phyloP scores from a whole-genome alignment of 805 yeast genomes.

The Metschnikowia reukaufii region DNA sequence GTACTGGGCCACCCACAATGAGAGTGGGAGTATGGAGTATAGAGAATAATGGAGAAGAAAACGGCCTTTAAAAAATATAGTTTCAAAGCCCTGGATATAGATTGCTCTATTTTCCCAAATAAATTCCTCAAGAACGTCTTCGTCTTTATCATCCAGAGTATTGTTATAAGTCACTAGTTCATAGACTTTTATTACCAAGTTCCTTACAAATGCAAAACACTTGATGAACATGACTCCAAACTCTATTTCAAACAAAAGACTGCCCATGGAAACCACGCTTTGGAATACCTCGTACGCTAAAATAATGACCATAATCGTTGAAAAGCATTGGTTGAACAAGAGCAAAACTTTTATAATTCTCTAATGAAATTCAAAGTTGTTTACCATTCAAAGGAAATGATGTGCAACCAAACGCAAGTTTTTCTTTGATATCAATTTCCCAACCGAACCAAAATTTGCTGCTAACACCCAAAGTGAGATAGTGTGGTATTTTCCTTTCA shows the following conservation, averaged over 20 bases:
- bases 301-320: constrained; percentile 48
- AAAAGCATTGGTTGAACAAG: too few relatives aligned
- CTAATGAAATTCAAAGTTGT: too few relatives aligned
- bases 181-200: constrained; percentile 50
- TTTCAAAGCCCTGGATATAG: constrained; percentile 57
- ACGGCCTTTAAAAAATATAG: constrained; percentile 40
- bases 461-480: too few relatives aligned
- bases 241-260: constrained; percentile 73
- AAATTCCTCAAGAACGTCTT: constrained; percentile 50
- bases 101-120: constrained; percentile 72
- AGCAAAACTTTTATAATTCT: too few relatives aligned
- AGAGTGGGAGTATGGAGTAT: constrained; percentile 34
- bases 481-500: too few relatives aligned
- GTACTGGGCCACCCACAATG: constrained; percentile 35
- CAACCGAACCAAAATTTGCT: too few relatives aligned
- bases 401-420: too few relatives aligned
- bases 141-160: constrained; percentile 29
- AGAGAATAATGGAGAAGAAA: constrained; percentile 34
- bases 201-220: constrained; percentile 45
- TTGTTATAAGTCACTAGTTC: constrained; percentile 49
- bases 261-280: constrained; percentile 52
- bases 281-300: constrained; percentile 56
- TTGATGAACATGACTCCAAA: constrained; percentile 64
- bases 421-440: too few relatives aligned
- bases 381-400: too few relatives aligned